phyloP scores from a whole-genome alignment of 352 stramenopile species.

The Pythium guiyangense region DNA sequence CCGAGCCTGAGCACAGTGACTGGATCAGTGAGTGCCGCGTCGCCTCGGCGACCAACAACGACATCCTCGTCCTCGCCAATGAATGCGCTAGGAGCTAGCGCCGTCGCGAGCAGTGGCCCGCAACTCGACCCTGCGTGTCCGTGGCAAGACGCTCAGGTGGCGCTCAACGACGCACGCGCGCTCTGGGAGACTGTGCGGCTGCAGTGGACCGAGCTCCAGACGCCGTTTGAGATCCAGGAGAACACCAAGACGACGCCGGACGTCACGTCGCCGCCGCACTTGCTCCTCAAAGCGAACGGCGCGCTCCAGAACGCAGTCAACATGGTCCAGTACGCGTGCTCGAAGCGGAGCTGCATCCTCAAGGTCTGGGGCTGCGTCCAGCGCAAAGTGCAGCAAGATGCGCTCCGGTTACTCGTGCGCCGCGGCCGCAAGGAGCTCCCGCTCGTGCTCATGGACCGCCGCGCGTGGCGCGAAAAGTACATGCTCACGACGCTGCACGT shows the following conservation, averaged over 20 bases:
- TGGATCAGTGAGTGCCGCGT: no score
- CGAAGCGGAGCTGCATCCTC: slow-evolving; percentile 42
- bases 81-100: not conserved
- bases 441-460: slow-evolving; percentile 45
- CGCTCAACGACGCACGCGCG: slow-evolving; percentile 35
- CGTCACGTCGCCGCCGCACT: slow-evolving; percentile 30
- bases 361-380: slow-evolving; percentile 51
- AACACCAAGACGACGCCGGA: slow-evolving; percentile 32
- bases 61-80: not conserved
- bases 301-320: slow-evolving; percentile 67
- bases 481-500: slow-evolving; percentile 54
- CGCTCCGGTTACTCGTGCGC: slow-evolving; percentile 34
- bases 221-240: slow-evolving; percentile 54
- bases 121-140: slow-evolving; percentile 17
- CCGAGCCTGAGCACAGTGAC: slow-evolving; percentile 20
- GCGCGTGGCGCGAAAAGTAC: slow-evolving; percentile 46
- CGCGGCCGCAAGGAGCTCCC: slow-evolving; percentile 33
- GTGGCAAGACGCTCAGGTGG: slow-evolving; percentile 50
- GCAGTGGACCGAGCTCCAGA: slow-evolving; percentile 60
- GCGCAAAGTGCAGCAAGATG: slow-evolving; percentile 53
- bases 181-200: slow-evolving; percentile 40
- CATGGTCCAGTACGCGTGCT: slow-evolving; percentile 67
- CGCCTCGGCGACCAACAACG: slow-evolving; percentile 2
- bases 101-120: not conserved
- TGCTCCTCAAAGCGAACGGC: slow-evolving; percentile 51